Conservation (phyloP, 2,329 filamentous ascomycete genomes). For the Juglanconis juglandina region DNA sequence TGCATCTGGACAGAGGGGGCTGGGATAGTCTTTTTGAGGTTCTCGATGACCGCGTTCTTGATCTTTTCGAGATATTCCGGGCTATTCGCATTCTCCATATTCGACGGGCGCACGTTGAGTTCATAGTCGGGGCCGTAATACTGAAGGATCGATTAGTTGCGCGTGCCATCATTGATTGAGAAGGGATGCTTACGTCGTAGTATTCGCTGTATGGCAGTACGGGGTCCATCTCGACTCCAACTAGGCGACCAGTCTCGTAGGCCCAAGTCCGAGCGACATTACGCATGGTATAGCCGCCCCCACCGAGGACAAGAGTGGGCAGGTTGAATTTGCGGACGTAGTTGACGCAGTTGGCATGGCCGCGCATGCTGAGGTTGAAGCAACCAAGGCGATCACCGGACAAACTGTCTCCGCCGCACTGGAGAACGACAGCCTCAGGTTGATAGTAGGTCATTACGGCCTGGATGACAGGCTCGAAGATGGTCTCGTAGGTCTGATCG, state of each 20-base stretch:
- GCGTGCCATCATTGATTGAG: neutral
- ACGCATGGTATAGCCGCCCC: constrained; percentile 93
- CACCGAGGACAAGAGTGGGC: constrained; percentile 88
- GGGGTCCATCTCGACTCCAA: constrained; percentile 75
- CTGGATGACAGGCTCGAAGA: constrained; percentile 87
- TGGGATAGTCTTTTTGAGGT: constrained; percentile 79
- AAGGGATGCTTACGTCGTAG: constrained; percentile 60
- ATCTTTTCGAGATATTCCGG: constrained; percentile 78
- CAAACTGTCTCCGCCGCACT: constrained; percentile 92
- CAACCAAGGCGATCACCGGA: constrained; percentile 92
- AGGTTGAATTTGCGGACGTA: constrained; percentile 83
- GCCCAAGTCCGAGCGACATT: constrained; percentile 98
- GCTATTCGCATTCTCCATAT: constrained; percentile 89
- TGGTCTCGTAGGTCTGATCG: constrained; percentile 81
- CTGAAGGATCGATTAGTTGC: constrained; percentile 40
- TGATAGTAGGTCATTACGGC: constrained; percentile 84
- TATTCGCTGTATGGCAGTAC: constrained; percentile 96
- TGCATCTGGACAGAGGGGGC: constrained; percentile 91
- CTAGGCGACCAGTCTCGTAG: constrained; percentile 87
- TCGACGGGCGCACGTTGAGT: constrained; percentile 82
- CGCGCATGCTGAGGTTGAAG: constrained; percentile 96
- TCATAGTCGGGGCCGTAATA: constrained; percentile 91
- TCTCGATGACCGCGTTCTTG: constrained; percentile 77
- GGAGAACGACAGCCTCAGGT: constrained; percentile 87
- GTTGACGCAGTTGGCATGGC: constrained; percentile 89